These are phyloP conservation scores for Didymella segeticola DNA, from an alignment of 2,329 filamentous ascomycete species.

Conservation along the genomic window DNA sequence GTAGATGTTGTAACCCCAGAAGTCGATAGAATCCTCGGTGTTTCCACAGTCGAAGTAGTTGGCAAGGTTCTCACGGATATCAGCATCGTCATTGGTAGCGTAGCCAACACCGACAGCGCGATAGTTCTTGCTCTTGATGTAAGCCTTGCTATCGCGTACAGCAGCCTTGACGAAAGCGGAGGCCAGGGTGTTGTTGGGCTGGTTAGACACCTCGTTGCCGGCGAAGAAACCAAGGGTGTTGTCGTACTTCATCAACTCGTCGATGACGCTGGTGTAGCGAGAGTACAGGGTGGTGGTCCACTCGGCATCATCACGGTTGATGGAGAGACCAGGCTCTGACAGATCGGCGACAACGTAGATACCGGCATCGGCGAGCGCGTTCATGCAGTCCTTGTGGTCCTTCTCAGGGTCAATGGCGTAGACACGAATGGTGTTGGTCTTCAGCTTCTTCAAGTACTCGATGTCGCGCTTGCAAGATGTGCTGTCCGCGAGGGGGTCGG, in stretches of 20 bases:
- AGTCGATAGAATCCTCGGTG: slow-evolving; percentile 75
- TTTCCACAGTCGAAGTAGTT: slow-evolving; percentile 94
- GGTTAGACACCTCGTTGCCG: slow-evolving; percentile 96
- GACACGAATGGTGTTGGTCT: slow-evolving; percentile 92
- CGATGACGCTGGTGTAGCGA: slow-evolving; percentile 85
- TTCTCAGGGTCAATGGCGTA: slow-evolving; percentile 85
- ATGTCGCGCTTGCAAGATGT: slow-evolving; percentile 82
- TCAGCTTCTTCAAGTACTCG: slow-evolving; percentile 76
- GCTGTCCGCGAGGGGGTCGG: slow-evolving; percentile 80
- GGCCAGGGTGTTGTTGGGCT: slow-evolving; percentile 83
- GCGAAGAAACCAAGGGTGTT: slow-evolving; percentile 98
- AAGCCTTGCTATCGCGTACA: slow-evolving; percentile 92
- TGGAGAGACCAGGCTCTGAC: slow-evolving; percentile 79
- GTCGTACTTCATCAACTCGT: slow-evolving; percentile 79
- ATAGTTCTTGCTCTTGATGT: slow-evolving; percentile 82
- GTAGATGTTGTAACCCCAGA: slow-evolving; percentile 99
- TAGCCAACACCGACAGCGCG: slow-evolving; percentile 89
- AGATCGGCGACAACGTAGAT: slow-evolving; percentile 97
- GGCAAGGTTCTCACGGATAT: slow-evolving; percentile 81
- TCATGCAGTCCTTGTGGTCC: slow-evolving; percentile 87
- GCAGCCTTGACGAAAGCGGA: slow-evolving; percentile 97
- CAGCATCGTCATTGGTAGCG: slow-evolving; percentile 89
- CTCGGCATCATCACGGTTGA: slow-evolving; percentile 78
- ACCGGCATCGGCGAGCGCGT: slow-evolving; percentile 77
- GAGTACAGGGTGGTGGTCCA: slow-evolving; percentile 82